Percentiles rank a stretch among this genome's conserved stretches.
Conservation (phyloP, 306 rosid genomes). For the Senna siamea region DNA sequence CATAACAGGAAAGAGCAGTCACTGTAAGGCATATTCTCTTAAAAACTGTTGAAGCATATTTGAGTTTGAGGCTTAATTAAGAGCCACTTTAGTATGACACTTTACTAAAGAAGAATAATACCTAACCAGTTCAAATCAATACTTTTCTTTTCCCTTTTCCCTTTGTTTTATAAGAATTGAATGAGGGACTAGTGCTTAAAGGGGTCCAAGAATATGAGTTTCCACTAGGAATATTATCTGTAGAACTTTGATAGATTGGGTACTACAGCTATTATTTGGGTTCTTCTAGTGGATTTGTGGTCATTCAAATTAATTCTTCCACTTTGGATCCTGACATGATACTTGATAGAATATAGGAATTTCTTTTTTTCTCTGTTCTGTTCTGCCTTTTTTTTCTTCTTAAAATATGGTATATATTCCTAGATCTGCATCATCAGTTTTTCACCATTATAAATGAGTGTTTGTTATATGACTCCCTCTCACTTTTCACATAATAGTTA, state of each 20-base stretch:
- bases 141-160: slow-evolving; percentile 9
- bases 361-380: slow-evolving; percentile 16
- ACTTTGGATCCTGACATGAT: slow-evolving; percentile 37
- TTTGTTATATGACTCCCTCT: background rate
- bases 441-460: slow-evolving; percentile 20
- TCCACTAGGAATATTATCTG: slow-evolving; percentile 36
- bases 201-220: slow-evolving; percentile 34
- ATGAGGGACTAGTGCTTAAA: slow-evolving; percentile 14
- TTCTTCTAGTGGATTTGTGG: slow-evolving; percentile 42
- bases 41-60: slow-evolving; percentile 13
- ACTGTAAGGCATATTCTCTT: slow-evolving; percentile 12
- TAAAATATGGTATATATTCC: slow-evolving; percentile 5
- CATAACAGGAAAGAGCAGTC: slow-evolving; percentile 27
- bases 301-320: slow-evolving; percentile 42
- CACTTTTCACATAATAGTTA: slow-evolving; percentile 2
- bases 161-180: slow-evolving; percentile 10
- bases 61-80: slow-evolving; percentile 18
- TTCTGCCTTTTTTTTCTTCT: background rate
- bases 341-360: slow-evolving; percentile 32
- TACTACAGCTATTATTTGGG: slow-evolving; percentile 27
- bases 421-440: slow-evolving; percentile 24
- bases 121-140: slow-evolving; percentile 33
- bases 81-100: slow-evolving; percentile 11
- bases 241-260: slow-evolving; percentile 41
- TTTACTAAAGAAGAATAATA: slow-evolving; percentile 28